Evolutionary conservation across 495 filamentous ascomycete species (phyloP).

Genomic region (Xylaria acuta): DNA sequence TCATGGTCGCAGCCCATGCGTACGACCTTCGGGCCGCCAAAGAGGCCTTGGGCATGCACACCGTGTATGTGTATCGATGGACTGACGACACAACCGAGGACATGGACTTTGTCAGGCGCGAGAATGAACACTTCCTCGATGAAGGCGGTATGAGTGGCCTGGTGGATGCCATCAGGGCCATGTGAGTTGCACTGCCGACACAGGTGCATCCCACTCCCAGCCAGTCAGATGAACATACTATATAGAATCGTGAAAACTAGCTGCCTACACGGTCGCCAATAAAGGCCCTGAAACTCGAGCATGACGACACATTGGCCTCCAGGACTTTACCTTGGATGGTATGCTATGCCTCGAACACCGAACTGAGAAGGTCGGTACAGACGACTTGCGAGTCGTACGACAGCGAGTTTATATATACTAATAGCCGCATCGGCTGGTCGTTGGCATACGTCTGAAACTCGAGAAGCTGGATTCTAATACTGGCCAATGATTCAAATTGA

Average conservation of each 20-base stretch:
- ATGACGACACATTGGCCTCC: slow-evolving; percentile 33
- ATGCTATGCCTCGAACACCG: background rate
- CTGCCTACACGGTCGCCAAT: background rate
- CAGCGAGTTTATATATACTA: background rate
- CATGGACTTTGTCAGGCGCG: slow-evolving; percentile 48
- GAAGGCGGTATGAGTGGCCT: slow-evolving; percentile 37
- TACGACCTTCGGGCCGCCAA: slow-evolving; percentile 58
- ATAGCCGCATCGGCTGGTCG: background rate
- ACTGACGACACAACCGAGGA: slow-evolving; percentile 62
- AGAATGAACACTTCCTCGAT: slow-evolving; percentile 57
- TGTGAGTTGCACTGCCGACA: slow-evolving; percentile 9
- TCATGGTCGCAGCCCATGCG: slow-evolving; percentile 62
- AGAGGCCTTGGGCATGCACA: slow-evolving; percentile 53
- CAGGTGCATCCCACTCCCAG: too few relatives aligned
- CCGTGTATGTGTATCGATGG: slow-evolving; percentile 59
- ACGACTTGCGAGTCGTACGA: background rate
- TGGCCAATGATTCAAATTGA: background rate
- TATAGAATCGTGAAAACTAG: background rate
- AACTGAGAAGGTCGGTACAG: slow-evolving; percentile 6
- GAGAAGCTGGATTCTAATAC: background rate
- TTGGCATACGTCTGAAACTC: background rate
- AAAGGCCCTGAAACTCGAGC: background rate
- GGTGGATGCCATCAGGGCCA: background rate
- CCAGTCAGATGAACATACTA: slow-evolving; percentile 2
- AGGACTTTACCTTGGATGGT: slow-evolving; percentile 15